Evolutionary conservation across 441 rosid genomes (phyloP).

Genomic region (Erysimum cheiri): DNA sequence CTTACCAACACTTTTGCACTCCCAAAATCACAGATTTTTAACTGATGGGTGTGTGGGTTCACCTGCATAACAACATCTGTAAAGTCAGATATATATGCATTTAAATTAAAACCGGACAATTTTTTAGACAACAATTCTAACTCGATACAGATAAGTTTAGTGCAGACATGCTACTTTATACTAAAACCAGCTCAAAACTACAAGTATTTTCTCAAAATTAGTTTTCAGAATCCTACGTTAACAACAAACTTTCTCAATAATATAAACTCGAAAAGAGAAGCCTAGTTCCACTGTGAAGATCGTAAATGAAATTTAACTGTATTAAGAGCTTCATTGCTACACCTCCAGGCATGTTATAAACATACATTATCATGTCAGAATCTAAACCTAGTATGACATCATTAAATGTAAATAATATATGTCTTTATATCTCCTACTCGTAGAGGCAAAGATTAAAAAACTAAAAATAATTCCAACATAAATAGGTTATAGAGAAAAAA

Average conservation of each 20-base stretch:
- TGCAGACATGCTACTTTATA: constrained; percentile 6
- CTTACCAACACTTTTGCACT: constrained; percentile 98
- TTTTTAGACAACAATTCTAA: neutral
- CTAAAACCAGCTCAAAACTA: constrained; percentile 10
- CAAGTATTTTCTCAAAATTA: neutral
- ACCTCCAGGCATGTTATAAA: constrained; percentile 14
- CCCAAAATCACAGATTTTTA: constrained; percentile 97
- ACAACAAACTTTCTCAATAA: constrained; percentile 6
- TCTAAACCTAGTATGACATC: constrained; percentile 17
- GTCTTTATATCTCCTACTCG: neutral
- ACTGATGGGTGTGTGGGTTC: constrained; percentile 96
- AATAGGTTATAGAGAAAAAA: neutral
- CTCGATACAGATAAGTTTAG: neutral
- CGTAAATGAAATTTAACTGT: constrained; percentile 3
- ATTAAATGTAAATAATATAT: constrained; percentile 4
- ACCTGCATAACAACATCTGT: constrained; percentile 59
- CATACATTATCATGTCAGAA: constrained; percentile 21
- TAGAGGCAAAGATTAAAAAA: constrained; percentile 1
- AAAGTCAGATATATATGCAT: constrained; percentile 31
- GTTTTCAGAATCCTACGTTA: constrained; percentile 18
- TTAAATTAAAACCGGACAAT: neutral
- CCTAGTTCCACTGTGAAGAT: constrained; percentile 8
- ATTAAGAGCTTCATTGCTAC: constrained; percentile 15
- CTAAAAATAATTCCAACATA: neutral
- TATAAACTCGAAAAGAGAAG: constrained; percentile 13